These are phyloP conservation scores for Cryptococcus jaspeensis DNA, from an alignment of 1,284 basidiomycete species.

Conservation along the genomic window DNA sequence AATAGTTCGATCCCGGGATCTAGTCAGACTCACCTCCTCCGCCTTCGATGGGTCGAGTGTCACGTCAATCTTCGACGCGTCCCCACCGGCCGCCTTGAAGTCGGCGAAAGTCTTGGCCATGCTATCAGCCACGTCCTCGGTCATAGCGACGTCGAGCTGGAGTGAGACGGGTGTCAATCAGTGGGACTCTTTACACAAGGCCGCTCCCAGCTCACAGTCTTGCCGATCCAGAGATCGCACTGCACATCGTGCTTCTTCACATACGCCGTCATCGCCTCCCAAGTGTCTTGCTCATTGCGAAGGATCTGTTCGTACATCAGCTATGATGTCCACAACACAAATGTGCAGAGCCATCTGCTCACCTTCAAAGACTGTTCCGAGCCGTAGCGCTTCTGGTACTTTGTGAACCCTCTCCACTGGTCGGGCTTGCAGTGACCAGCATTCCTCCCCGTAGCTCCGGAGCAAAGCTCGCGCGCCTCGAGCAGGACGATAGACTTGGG, in stretches of 20 bases:
- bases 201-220: constrained; percentile 15
- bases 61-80: constrained; percentile 18
- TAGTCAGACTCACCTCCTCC: constrained; percentile 12
- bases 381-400: constrained; percentile 15
- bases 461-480: constrained; percentile 36
- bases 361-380: constrained; percentile 29
- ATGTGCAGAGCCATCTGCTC: neutral
- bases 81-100: constrained; percentile 22
- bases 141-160: constrained; percentile 23
- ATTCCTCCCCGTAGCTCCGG: constrained; percentile 37
- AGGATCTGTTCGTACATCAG: constrained; percentile 16
- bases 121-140: constrained; percentile 11
- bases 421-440: constrained; percentile 34
- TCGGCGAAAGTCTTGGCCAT: constrained; percentile 13
- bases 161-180: too few relatives aligned
- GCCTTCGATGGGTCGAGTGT: constrained; percentile 11
- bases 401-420: constrained; percentile 22
- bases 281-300: constrained; percentile 23
- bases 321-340: neutral
- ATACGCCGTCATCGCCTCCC: constrained; percentile 18
- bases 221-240: constrained; percentile 29
- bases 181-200: neutral
- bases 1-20: neutral
- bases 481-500: constrained; percentile 29
- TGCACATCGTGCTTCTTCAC: constrained; percentile 25